A percentile compares a stretch with the other conserved stretches of the same genome.
Evolutionary conservation across 2,329 filamentous ascomycete species (phyloP).

Genomic region (Colletotrichum sp.): DNA sequence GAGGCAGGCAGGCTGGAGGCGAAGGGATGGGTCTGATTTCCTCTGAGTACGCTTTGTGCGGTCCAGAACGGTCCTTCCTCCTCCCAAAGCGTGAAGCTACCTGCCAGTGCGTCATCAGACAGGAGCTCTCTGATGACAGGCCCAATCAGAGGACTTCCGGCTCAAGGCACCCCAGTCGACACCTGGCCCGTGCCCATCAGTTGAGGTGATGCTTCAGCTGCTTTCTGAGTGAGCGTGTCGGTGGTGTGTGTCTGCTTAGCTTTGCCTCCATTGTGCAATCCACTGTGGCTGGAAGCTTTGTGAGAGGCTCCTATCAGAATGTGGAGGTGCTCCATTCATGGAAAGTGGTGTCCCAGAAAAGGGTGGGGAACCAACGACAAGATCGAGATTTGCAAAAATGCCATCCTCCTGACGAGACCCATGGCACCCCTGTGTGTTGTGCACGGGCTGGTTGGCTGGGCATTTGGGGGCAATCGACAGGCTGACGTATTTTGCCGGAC

Average conservation of each 20-base stretch:
- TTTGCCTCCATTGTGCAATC: background rate
- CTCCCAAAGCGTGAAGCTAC: conserved; percentile 2
- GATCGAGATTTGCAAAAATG: conserved; percentile 20
- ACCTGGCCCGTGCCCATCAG: background rate
- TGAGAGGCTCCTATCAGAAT: background rate
- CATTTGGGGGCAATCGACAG: conserved; percentile 5
- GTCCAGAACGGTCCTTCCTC: conserved; percentile 16
- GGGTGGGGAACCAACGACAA: background rate
- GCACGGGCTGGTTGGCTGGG: conserved; percentile 10
- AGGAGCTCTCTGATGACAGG: background rate
- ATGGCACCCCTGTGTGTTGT: background rate
- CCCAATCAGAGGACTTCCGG: background rate
- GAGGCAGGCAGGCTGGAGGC: background rate
- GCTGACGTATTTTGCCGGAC: conserved; percentile 10
- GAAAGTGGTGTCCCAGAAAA: background rate
- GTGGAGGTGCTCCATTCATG: conserved; percentile 8
- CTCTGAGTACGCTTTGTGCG: conserved; percentile 3
- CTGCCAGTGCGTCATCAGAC: conserved; percentile 1
- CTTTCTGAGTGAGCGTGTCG: background rate
- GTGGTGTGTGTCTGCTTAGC: background rate
- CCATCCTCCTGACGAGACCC: conserved; percentile 5
- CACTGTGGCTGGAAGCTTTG: conserved; percentile 14
- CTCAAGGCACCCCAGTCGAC: background rate
- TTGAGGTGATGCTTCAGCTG: background rate
- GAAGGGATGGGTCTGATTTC: background rate